Base-by-base conservation (phyloP, 2,329 filamentous ascomycete species). In the Neofusicoccum parvum region DNA sequence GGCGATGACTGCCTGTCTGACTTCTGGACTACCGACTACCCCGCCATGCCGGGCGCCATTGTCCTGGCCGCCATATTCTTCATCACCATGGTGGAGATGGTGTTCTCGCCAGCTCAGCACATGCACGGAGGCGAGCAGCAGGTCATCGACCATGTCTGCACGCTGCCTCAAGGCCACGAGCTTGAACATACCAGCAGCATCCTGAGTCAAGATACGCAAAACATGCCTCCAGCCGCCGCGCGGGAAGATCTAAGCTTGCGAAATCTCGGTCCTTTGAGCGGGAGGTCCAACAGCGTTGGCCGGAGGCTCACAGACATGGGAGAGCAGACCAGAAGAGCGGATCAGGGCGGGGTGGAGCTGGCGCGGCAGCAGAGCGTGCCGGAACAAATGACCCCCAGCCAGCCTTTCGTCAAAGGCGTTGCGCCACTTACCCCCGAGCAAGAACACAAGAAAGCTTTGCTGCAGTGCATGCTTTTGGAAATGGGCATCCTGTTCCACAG, bases 41-140 rank as follows among this genome's bases (percentile, higher is more conserved):
- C 75, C 63, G 73, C 76, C 53, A 78, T 77, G 74, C 75, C 76
- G 7, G 76, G 76, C 20, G 65, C 78, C 3, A 73, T 79, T 54
- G 76, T 75, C 41, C 77, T 79, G 76, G 69, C 69, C 2, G 72
- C 77, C 0, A 76, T 80, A 23, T 79, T 80, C 66, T 81, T 91
- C 4, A 93, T 97, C 2, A 91, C 96, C 7, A 86, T 87, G 2
- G 85, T 97, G 59, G 94, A 98, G 77, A 96, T 95, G 80, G 92
- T 92, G 75, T 89, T 97, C 70, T 92, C 92, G 0, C 90, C 89
- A 60, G 53, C 23, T 4, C 37, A 23, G n/a, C 39, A 58, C n/a
- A 17, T 32, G 37, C 37, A 51, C 17, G 37, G 81, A 68, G 82
- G 78, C 15, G 81, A 85, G 75, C 84, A 86, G 72, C 7, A 7